Conservation (phyloP, 2,329 filamentous ascomycete genomes). For the Sphaerulina musiva region DNA sequence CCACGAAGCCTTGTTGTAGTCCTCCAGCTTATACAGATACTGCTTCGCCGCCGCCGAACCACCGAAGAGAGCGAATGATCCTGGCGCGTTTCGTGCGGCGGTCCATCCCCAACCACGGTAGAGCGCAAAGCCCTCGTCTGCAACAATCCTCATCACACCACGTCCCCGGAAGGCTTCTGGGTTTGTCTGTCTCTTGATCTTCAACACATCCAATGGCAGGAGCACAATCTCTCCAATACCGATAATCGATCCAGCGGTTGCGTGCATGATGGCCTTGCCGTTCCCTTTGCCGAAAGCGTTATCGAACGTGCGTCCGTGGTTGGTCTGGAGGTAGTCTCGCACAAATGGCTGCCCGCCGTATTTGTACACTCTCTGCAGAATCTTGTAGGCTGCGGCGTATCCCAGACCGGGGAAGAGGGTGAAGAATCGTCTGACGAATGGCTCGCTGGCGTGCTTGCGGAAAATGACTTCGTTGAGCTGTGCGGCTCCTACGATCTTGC, state of each 20-base stretch:
- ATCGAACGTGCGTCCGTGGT: constrained; percentile 82
- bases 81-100: constrained; percentile 90
- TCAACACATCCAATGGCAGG: constrained; percentile 89
- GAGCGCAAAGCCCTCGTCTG: constrained; percentile 88
- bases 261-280: constrained; percentile 97
- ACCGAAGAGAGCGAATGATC: constrained; percentile 97
- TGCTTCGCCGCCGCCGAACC: constrained; percentile 97
- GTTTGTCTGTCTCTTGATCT: constrained; percentile 99
- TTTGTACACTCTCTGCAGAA: constrained; percentile 96
- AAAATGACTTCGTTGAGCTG: constrained; percentile 90
- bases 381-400: constrained; percentile 97
- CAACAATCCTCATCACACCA: constrained; percentile 80
- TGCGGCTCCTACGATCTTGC: constrained; percentile 54
- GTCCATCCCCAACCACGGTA: constrained; percentile 98
- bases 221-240: constrained; percentile 96
- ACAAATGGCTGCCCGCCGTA: constrained; percentile 96
- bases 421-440: constrained; percentile 71
- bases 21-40: constrained; percentile 78
- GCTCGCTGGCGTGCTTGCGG: constrained; percentile 72
- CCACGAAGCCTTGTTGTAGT: constrained; percentile 96
- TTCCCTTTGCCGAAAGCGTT: constrained; percentile 89
- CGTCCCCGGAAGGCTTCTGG: constrained; percentile 94
- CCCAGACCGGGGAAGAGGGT: constrained; percentile 95
- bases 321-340: constrained; percentile 73
- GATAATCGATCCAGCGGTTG: constrained; percentile 87